A percentile compares a stretch with the other conserved stretches of the same genome.
Evolutionary conservation across 257 asterid genomes (phyloP).

Genomic region (Ehretia macrophylla): DNA sequence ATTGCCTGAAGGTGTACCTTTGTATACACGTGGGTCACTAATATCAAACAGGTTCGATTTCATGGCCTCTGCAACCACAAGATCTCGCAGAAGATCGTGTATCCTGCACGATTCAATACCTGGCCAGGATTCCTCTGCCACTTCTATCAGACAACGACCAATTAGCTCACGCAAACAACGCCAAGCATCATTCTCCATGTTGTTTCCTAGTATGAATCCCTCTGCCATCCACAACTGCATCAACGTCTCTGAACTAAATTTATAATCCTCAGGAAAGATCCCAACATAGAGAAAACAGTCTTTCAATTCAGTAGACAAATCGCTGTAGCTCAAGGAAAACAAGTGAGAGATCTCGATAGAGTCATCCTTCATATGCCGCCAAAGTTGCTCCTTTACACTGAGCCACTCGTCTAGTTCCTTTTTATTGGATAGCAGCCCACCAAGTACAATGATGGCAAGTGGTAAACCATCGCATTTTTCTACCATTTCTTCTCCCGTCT

Average conservation of each 20-base stretch:
- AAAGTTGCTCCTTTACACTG: slow-evolving; percentile 10
- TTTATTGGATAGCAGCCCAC: slow-evolving; percentile 1
- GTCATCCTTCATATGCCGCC: slow-evolving; percentile 14
- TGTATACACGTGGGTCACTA: slow-evolving; percentile 1
- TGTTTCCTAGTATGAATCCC: slow-evolving; percentile 6
- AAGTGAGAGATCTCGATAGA: slow-evolving; percentile 4
- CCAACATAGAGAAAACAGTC: slow-evolving; percentile 11
- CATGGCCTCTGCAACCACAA: neutral
- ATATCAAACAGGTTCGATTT: slow-evolving; percentile 2
- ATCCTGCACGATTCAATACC: neutral
- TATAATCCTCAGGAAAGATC: slow-evolving; percentile 10
- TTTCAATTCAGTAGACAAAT: slow-evolving; percentile 11
- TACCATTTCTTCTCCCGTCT: neutral
- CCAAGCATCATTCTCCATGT: slow-evolving; percentile 7
- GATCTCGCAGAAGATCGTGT: slow-evolving; percentile 16
- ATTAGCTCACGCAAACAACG: slow-evolving; percentile 6
- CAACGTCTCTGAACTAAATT: neutral
- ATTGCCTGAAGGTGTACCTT: neutral
- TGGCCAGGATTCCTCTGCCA: neutral
- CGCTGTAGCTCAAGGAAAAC: slow-evolving; percentile 9
- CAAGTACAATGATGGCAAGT: slow-evolving; percentile 9
- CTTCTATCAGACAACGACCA: slow-evolving; percentile 12
- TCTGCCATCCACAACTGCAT: slow-evolving; percentile 9
- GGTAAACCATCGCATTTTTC: slow-evolving; percentile 10
- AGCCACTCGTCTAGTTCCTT: neutral